Evolutionary conservation across 1,139 yeast species (phyloP).

Genomic region (Debaryomyces coudertii): DNA sequence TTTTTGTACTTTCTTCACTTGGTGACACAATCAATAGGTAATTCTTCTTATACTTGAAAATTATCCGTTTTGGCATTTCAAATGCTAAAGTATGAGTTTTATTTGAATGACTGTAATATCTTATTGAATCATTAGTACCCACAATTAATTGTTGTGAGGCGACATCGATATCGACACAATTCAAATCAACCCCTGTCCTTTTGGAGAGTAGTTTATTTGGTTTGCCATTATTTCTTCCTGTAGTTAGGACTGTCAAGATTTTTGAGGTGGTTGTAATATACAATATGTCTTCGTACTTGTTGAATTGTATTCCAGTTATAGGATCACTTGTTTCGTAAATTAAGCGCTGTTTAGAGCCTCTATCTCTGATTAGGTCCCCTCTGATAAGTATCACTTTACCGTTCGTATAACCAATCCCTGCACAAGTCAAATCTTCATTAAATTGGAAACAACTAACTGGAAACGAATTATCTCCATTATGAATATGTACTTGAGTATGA

Average conservation of each 20-base stretch:
- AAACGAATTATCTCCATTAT: conserved; percentile 63
- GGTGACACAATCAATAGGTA: conserved; percentile 63
- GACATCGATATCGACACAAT: conserved; percentile 57
- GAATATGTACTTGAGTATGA: conserved; percentile 36
- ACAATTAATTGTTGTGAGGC: conserved; percentile 49
- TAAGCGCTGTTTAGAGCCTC: conserved; percentile 86
- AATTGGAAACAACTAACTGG: conserved; percentile 72
- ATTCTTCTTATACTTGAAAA: conserved; percentile 47
- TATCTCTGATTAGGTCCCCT: conserved; percentile 85
- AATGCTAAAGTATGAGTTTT: conserved; percentile 61
- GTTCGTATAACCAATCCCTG: conserved; percentile 85
- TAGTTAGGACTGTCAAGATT: conserved; percentile 72
- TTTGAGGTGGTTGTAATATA: conserved; percentile 73
- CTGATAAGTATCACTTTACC: conserved; percentile 82
- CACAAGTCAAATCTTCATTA: conserved; percentile 59
- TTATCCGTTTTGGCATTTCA: conserved; percentile 59
- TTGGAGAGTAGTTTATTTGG: conserved; percentile 66
- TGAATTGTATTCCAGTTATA: conserved; percentile 72
- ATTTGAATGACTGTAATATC: conserved; percentile 57
- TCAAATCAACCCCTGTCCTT: conserved; percentile 67
- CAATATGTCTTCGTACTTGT: conserved; percentile 47
- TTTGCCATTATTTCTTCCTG: conserved; percentile 74
- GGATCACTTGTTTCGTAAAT: conserved; percentile 78
- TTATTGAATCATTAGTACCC: conserved; percentile 54
- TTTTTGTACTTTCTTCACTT: conserved; percentile 27